phyloP scores from a whole-genome alignment of 805 yeast species.

The Sugiyamaella lignohabitans region DNA sequence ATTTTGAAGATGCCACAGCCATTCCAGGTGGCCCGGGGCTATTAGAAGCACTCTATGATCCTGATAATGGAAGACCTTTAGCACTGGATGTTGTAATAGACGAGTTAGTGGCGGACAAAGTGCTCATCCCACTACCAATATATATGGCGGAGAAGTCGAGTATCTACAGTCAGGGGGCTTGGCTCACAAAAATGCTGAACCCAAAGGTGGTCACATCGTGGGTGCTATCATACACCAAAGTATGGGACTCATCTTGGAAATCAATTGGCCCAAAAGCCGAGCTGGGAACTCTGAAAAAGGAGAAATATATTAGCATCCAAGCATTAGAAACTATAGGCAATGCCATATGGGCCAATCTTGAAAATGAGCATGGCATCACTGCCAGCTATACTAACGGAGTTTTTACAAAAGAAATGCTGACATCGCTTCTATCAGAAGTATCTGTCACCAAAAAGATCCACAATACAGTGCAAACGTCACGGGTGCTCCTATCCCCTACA shows the following conservation, averaged over 20 bases:
- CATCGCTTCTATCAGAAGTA: neutral
- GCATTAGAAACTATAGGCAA: constrained; percentile 17
- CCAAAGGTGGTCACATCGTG: constrained; percentile 10
- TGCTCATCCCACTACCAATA: constrained; percentile 24
- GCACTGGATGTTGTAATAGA: constrained; percentile 29
- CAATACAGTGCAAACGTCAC: constrained; percentile 1
- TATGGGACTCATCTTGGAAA: constrained; percentile 18
- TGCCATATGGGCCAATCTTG: constrained; percentile 9
- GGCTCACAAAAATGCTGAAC: too few species aligned
- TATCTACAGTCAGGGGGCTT: constrained; percentile 9
- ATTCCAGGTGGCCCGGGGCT: constrained; percentile 25
- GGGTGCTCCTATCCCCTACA: constrained; percentile 3
- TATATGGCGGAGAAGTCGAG: constrained; percentile 13
- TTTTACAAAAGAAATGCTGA: constrained; percentile 13
- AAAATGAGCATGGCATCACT: constrained; percentile 1
- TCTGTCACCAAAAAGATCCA: neutral
- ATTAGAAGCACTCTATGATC: constrained; percentile 20
- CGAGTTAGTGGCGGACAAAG: constrained; percentile 23
- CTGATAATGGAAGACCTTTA: constrained; percentile 28
- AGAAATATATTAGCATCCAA: constrained; percentile 23
- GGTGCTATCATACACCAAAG: constrained; percentile 15
- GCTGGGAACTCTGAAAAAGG: constrained; percentile 22
- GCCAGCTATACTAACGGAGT: constrained; percentile 15
- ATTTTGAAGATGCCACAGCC: constrained; percentile 27
- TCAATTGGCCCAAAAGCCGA: constrained; percentile 18